A percentile compares a stretch with the other conserved stretches of the same genome.
These are phyloP conservation scores for Fusarium miscanthi DNA, from an alignment of 2,329 filamentous ascomycete species.

Conservation along the genomic window DNA sequence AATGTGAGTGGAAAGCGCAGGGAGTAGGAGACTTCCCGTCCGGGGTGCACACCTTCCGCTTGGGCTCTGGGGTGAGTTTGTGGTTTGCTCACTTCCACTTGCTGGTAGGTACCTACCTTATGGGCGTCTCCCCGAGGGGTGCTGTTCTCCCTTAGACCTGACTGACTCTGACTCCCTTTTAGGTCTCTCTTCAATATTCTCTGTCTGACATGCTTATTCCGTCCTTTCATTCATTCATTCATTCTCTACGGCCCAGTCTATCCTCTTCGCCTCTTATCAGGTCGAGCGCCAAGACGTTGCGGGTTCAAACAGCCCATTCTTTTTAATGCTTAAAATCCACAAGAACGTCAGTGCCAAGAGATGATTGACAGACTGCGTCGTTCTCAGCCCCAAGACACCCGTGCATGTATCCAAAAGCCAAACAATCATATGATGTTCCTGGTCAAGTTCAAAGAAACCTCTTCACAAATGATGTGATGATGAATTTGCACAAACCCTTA, in stretches of 20 bases:
- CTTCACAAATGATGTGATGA: neutral
- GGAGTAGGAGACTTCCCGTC: constrained; percentile 27
- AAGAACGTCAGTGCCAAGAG: constrained; percentile 10
- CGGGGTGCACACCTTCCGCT: constrained; percentile 24
- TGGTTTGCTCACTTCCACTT: neutral
- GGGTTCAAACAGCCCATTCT: constrained; percentile 1
- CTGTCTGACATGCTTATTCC: neutral
- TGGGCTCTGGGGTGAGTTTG: constrained; percentile 1
- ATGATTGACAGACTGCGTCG: neutral
- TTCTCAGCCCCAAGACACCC: neutral
- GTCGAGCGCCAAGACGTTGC: constrained; percentile 8
- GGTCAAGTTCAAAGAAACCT: neutral
- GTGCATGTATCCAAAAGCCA: neutral
- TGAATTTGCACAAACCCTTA: neutral
- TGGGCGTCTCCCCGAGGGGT: neutral
- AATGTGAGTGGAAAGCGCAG: constrained; percentile 6
- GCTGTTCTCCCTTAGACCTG: constrained; percentile 16
- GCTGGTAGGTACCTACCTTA: no score
- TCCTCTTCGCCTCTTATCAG: neutral
- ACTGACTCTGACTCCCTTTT: constrained; percentile 21
- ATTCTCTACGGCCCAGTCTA: neutral
- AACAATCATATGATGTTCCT: neutral
- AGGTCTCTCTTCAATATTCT: neutral
- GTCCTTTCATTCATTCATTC: neutral
- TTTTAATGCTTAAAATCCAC: constrained; percentile 2